phyloP scores from a whole-genome alignment of 192 early-diverging fungal genomes.

The Coemansia sp. region DNA sequence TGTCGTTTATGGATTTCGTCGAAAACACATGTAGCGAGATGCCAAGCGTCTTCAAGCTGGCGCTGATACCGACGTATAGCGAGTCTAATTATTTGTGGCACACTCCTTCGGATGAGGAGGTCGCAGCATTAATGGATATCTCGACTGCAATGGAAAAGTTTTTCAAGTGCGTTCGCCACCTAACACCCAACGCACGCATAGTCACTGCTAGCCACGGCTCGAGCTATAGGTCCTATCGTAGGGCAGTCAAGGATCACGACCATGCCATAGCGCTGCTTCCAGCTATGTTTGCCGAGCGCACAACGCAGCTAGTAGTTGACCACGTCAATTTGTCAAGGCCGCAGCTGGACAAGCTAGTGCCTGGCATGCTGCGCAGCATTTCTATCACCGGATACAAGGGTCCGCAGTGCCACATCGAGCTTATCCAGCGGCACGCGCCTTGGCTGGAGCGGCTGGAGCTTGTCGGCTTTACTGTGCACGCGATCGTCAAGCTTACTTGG shows the following conservation, averaged over 20 bases:
- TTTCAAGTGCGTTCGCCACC: background rate
- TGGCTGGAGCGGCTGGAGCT: constrained; percentile 25
- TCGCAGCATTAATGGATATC: background rate
- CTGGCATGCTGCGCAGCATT: constrained; percentile 26
- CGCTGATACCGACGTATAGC: background rate
- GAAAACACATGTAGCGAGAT: background rate
- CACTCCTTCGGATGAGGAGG: background rate
- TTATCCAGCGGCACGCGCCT: constrained; percentile 23
- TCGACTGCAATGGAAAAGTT: constrained; percentile 4
- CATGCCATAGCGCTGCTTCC: constrained; percentile 12
- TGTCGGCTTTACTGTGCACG: constrained; percentile 7
- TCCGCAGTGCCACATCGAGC: constrained; percentile 20
- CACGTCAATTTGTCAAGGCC: constrained; percentile 5
- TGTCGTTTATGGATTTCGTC: background rate
- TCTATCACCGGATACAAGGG: constrained; percentile 19
- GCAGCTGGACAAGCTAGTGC: constrained; percentile 1
- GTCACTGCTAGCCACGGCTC: background rate
- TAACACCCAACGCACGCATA: constrained; percentile 8
- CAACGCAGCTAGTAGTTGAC: constrained; percentile 11
- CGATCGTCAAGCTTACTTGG: constrained; percentile 25
- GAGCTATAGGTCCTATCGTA: background rate
- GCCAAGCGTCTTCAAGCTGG: background rate
- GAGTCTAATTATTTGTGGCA: background rate
- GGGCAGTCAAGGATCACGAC: background rate
- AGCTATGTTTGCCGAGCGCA: background rate